These are phyloP conservation scores for Kazachstania viticola DNA, from an alignment of 805 yeast species.

Conservation along the genomic window DNA sequence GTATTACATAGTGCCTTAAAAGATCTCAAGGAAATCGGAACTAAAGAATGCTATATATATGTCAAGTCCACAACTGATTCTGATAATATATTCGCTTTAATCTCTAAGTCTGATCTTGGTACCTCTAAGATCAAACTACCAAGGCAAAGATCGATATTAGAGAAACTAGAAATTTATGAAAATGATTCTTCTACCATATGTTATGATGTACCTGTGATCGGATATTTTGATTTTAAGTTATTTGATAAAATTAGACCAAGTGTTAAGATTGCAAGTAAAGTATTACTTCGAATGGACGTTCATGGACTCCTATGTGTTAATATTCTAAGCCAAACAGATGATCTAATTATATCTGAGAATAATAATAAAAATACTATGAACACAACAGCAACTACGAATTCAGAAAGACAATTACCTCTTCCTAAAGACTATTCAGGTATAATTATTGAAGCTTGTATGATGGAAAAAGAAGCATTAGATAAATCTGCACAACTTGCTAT, in stretches of 20 bases:
- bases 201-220: constrained; percentile 27
- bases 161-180: constrained; percentile 37
- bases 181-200: constrained; percentile 14
- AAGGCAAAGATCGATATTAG: constrained; percentile 47
- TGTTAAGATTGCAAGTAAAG: constrained; percentile 37
- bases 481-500: constrained; percentile 15
- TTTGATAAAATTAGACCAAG: constrained; percentile 40
- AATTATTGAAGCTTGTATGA: constrained; percentile 29
- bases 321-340: constrained; percentile 30
- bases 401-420: constrained; percentile 7
- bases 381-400: not conserved
- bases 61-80: constrained; percentile 26
- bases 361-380: constrained; percentile 1
- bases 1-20: constrained; percentile 42
- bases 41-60: constrained; percentile 39
- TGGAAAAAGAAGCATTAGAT: constrained; percentile 25
- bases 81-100: constrained; percentile 31
- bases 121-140: constrained; percentile 57
- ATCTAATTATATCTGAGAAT: constrained; percentile 16
- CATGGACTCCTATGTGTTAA: constrained; percentile 38
- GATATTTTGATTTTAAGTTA: constrained; percentile 39
- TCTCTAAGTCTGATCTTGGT: constrained; percentile 68
- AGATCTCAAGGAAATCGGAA: constrained; percentile 44
- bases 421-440: constrained; percentile 32
- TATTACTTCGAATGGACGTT: constrained; percentile 43